Evolutionary conservation across 306 rosid species (phyloP), one percentile per base, ranked within the genome.

Genomic region (Ormosia emarginata): DNA sequence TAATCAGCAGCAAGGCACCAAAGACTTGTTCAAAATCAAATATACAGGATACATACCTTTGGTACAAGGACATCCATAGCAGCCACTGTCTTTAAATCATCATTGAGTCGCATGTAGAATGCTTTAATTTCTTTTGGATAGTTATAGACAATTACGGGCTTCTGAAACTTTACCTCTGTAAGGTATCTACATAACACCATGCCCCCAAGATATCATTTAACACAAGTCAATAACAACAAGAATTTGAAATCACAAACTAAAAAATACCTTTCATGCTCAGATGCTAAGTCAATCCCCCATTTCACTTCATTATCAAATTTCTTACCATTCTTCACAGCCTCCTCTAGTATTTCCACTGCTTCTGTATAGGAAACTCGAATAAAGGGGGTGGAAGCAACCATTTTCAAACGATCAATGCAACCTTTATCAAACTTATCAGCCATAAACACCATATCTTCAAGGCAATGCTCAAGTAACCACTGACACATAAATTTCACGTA

Each of bases 21-120:
- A 64, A 30, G 24, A 46, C 8, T 47, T 36, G 36, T 59, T 17
- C 29, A 30, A 73, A 74, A 57, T 52, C 73, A 82, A 80, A 47
- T 56, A 14, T 8, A 59, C 5, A 39, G 67, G n/a, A 67, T 30
- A 55, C 18, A 46, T 73, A 96, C 98, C 98, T 93, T 96, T 29
- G 99, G 99, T 43, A 93, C 98, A 74, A 96, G 94, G 41, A 96
- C 99, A 89, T 96, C 99, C 98, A 96, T 96, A 14, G 97, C 99
- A 78, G 99, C 97, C 79, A 96, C 98, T 2, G 97, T 96, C 83
- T 93, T 91, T 7, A 29, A 75, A 80, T 96, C 97, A 61, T 96
- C 98, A 70, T 96, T 96, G 86, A 96, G 90, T 34, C 94, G 93
- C 98, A 93, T 96, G 90, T 96, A 96, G 84, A 96, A 96, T 70